phyloP scores from a whole-genome alignment of 163 green algal species.

The Scenedesmus sp. region DNA sequence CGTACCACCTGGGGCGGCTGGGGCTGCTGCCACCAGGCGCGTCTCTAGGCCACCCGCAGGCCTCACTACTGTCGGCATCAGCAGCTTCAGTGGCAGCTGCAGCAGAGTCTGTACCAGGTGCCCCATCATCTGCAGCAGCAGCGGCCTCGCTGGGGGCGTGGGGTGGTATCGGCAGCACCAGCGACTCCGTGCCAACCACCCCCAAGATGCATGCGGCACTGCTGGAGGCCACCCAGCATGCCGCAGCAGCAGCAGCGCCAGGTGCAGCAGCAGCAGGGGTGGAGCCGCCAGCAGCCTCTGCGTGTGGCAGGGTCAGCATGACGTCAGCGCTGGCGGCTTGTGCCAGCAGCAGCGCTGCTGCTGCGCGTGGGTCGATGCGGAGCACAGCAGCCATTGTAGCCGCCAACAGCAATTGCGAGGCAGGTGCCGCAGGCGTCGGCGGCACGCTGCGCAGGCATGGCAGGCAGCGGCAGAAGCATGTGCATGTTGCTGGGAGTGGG shows the following conservation, averaged over 20 bases:
- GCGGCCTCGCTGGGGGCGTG: not conserved
- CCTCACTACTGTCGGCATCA: not conserved
- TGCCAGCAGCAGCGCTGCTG: not conserved
- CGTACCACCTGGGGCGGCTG: slow-evolving; percentile 25
- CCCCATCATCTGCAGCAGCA: not conserved
- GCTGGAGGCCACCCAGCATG: not conserved
- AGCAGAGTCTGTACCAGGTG: not conserved
- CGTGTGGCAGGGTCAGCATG: not conserved
- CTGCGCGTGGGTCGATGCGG: not conserved
- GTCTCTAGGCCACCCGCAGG: slow-evolving; percentile 5
- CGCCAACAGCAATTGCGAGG: not conserved
- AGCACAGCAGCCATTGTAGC: not conserved
- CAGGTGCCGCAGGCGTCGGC: not conserved
- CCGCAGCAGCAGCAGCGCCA: slow-evolving; percentile 1
- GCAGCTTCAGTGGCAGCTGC: not conserved
- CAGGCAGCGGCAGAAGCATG: slow-evolving; percentile 6
- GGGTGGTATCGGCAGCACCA: not conserved
- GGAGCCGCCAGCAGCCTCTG: not conserved
- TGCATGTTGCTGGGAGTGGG: slow-evolving; percentile 13
- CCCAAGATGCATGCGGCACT: not conserved
- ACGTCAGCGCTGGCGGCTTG: not conserved
- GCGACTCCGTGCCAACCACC: not conserved
- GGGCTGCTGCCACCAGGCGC: slow-evolving; percentile 22
- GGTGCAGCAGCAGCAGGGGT: not conserved
- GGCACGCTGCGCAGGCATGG: not conserved